Evolutionary conservation across 208 protist genomes (phyloP), one percentile per base, ranked within the genome.

Genomic region (Trypanosoma platydactyli): DNA sequence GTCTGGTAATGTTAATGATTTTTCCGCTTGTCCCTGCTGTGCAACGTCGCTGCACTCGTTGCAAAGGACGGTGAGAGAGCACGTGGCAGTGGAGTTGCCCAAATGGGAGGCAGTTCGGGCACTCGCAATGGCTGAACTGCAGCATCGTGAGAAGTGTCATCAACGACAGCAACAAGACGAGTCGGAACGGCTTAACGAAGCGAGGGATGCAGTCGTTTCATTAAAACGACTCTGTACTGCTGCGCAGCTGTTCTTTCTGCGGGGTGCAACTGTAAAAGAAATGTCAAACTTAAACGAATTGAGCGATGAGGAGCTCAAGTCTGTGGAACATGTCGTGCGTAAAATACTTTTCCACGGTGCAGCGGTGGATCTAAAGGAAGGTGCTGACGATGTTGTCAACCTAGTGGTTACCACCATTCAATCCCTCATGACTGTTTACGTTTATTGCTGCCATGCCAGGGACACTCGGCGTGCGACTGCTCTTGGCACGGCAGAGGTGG

Each of bases 21-120:
- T 29, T 9, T 38, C 33, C 33, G 9, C 3, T 9, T 9, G 3
- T 38, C 33, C 5, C 33, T 38, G 33, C 33, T 9, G 40, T 63
- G 15, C 18, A 29, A 33, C 30, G 3, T 49, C 40, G 13, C 25
- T 68, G 38, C 16, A 12, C 25, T 68, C 18, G 40, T 74, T 59
- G 68, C 4, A 45, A 11, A 13, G 50, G 42, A 25, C 42, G 29
- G 18, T 73, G 44, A 51, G 53, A n/a, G 22, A 54, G 30, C 27
- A 57, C 25, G 5, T 54, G 35, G 40, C 15, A 44, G 2, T 46
- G 45, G 61, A 75, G 33, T n/a, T 75, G 15, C 38, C 45, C 44
- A 75, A 75, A 46, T 75, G 69, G 69, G 54, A 62, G 41, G 62
- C 62, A 15, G 61, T 64, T 1, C 42, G 40, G 13, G 27, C 22